Evolutionary conservation across 1,139 yeast species (phyloP), one percentile per base, ranked within the genome.

Genomic region (Hyphopichia pseudoburtonii): DNA sequence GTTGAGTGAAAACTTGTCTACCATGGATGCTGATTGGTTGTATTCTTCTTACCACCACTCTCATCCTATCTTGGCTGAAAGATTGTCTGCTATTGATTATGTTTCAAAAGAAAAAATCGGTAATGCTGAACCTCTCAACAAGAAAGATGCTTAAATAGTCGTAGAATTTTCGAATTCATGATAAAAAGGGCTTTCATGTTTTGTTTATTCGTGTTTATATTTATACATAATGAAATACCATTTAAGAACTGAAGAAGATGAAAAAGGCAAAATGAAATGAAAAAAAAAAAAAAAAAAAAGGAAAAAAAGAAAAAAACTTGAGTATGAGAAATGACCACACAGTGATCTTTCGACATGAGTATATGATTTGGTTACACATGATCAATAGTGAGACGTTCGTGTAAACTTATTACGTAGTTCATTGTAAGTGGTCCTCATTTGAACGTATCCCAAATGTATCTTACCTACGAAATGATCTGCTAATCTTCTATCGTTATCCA

Each of bases 381-480:
- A 28, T 27, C 17, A 33, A 28, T 36, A 31, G 10, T 28, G 27
- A n/a, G 30, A 36, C 8, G 34, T 17, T 38, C 46, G 36, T 32
- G 39, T 50, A 36, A 45, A 56, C 37, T 54, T 59, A 16, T 44
- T 42, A 33, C 54, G 56, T 47, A 82, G 54, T 25, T 73, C 81
- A 17, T 70, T 72, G 41, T 81, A 73, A n/a, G 76, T 79, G 36
- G 71, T 66, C 51, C 95, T 70, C 82, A 90, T 81, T 37, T 75
- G 79, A 3, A 83, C 90, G 57, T 82, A 88, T 0, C 89, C 92
- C 48, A 86, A 60, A 61, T 90, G 97, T 39, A 86, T 78, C 50
- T 87, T 89, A 4, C 98, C 98, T 26, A 83, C 66, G 56, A 88
- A 89, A 61, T 92, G 98, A 53, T 88, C 97, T 0, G 95, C 96